Conservation (phyloP, 2,329 filamentous ascomycete genomes). For the Epichloe festucae region DNA sequence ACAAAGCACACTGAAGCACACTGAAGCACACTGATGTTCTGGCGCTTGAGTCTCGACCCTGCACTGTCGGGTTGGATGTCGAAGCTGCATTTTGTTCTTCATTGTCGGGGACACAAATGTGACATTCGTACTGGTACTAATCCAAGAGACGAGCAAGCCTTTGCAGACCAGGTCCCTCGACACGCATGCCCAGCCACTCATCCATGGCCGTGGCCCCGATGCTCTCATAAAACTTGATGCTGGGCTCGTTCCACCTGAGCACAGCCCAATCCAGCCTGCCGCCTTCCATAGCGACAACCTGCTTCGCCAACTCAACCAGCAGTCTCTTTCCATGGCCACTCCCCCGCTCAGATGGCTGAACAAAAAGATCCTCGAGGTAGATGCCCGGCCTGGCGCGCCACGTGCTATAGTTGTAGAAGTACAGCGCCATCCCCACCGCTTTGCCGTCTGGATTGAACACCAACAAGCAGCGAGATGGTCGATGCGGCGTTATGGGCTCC, state of each 20-base stretch:
- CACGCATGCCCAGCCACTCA: slow-evolving; percentile 65
- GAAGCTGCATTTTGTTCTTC: no score
- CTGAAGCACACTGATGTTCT: not conserved
- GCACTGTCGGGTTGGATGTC: no score
- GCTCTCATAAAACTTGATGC: slow-evolving; percentile 72
- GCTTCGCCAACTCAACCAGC: slow-evolving; percentile 63
- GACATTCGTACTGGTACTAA: slow-evolving; percentile 6
- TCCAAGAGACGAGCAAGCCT: slow-evolving; percentile 40
- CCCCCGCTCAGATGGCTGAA: slow-evolving; percentile 53
- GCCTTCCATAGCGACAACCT: slow-evolving; percentile 60
- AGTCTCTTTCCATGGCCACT: slow-evolving; percentile 70
- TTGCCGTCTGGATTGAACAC: slow-evolving; percentile 37
- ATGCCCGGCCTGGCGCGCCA: slow-evolving; percentile 82
- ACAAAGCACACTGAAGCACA: slow-evolving; percentile 1
- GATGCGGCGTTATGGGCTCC: slow-evolving; percentile 39
- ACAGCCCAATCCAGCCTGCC: slow-evolving; percentile 81
- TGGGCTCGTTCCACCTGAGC: slow-evolving; percentile 84
- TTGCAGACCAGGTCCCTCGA: slow-evolving; percentile 51
- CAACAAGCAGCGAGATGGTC: slow-evolving; percentile 66
- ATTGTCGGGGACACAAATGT: not conserved
- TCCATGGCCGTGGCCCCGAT: slow-evolving; percentile 54
- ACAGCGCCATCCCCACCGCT: slow-evolving; percentile 67
- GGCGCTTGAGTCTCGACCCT: not conserved
- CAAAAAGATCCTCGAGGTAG: slow-evolving; percentile 86
- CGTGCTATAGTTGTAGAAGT: slow-evolving; percentile 92